phyloP scores from a whole-genome alignment of 495 filamentous ascomycete genomes.

The Penicillium argentinense region DNA sequence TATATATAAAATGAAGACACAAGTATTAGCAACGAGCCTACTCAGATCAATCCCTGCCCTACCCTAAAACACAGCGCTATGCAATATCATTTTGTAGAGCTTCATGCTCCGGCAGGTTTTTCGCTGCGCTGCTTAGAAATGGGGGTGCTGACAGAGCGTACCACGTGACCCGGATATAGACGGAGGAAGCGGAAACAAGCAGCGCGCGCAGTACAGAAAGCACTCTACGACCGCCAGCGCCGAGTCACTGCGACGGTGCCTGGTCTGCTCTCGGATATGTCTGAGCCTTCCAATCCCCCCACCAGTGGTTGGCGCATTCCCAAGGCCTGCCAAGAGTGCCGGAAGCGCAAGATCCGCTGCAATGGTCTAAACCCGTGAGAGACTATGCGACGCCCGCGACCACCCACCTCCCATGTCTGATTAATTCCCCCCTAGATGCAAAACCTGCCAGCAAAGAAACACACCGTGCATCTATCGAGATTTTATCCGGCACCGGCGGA shows the following conservation, averaged over 20 bases:
- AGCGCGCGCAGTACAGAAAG: constrained; percentile 6
- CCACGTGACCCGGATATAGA: constrained; percentile 29
- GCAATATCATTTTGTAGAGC: too few species aligned
- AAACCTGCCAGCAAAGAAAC: constrained; percentile 38
- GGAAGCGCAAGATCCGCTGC: constrained; percentile 46
- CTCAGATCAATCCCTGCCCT: too few species aligned
- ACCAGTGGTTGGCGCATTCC: constrained; percentile 38
- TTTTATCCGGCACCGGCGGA: constrained; percentile 40
- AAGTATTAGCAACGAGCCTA: too few species aligned
- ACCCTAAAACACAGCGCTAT: too few species aligned
- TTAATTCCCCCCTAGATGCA: constrained; percentile 22
- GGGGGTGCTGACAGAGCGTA: too few species aligned
- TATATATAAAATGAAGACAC: too few species aligned
- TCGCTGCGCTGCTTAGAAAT: too few species aligned
- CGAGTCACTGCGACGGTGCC: not conserved
- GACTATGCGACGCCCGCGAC: not conserved
- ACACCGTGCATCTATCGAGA: constrained; percentile 42
- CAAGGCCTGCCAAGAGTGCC: constrained; percentile 46
- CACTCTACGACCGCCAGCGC: not conserved
- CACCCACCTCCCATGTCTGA: not conserved
- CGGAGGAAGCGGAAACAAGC: constrained; percentile 18
- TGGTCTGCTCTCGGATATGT: constrained; percentile 23
- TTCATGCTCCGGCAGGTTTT: too few species aligned
- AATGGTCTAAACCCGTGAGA: constrained; percentile 39
- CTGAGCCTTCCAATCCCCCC: constrained; percentile 20